Evolutionary conservation across 208 protist species (phyloP).

Genomic region (Leishmania amazonensis): DNA sequence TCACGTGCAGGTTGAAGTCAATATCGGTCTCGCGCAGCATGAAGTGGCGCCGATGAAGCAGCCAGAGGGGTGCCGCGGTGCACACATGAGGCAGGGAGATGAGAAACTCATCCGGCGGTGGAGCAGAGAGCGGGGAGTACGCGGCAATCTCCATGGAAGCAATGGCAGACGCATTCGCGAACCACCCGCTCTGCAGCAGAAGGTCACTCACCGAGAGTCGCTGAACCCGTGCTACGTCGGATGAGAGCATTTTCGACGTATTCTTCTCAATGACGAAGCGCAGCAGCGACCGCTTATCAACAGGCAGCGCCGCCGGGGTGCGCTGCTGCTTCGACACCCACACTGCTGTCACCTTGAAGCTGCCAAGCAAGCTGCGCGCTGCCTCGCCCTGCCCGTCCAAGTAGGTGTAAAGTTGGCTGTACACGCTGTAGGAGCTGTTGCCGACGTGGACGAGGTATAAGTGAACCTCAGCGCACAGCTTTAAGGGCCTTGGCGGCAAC

Average conservation of each 20-base stretch:
- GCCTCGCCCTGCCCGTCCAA: conserved; percentile 32
- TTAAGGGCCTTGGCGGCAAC: conserved; percentile 38
- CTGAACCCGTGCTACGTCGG: conserved; percentile 8
- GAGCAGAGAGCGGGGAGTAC: not conserved
- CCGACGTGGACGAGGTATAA: conserved; percentile 55
- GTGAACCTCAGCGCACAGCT: conserved; percentile 35
- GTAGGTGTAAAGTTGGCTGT: conserved; percentile 50
- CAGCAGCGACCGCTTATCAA: conserved; percentile 13
- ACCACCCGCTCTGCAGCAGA: conserved; percentile 26
- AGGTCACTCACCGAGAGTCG: conserved; percentile 10
- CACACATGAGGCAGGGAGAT: not conserved
- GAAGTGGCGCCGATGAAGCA: conserved; percentile 26
- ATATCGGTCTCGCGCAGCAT: conserved; percentile 66
- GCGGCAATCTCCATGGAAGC: not conserved
- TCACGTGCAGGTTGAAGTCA: conserved; percentile 82
- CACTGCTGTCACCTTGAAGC: conserved; percentile 61
- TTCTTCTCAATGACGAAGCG: conserved; percentile 2
- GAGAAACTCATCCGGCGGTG: not conserved
- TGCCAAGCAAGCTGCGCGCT: conserved; percentile 37
- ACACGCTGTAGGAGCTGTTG: conserved; percentile 57
- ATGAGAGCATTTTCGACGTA: not conserved
- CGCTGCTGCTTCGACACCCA: conserved; percentile 51
- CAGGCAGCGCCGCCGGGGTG: conserved; percentile 25
- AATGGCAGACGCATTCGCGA: conserved; percentile 9
- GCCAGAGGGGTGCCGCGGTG: not conserved